Evolutionary conservation across 2,329 filamentous ascomycete genomes (phyloP).

Genomic region (Triangularia setosa): DNA sequence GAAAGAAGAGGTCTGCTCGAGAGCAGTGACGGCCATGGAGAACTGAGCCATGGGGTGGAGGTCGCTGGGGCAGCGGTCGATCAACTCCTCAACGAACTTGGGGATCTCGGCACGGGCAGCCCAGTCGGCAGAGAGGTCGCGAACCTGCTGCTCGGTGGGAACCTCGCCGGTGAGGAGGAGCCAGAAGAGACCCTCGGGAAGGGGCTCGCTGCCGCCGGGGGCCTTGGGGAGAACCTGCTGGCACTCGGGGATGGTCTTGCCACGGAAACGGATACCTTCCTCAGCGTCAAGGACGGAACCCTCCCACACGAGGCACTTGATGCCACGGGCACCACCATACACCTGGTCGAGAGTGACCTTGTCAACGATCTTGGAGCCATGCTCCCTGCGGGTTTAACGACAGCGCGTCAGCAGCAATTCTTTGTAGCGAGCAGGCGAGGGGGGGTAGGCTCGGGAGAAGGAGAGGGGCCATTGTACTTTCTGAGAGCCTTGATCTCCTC

Average conservation of each 20-base stretch:
- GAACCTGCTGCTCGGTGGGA: conserved; percentile 95
- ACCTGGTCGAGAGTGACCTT: conserved; percentile 99
- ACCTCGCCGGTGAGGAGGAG: conserved; percentile 97
- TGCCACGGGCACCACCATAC: conserved; percentile 97
- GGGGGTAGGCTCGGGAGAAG: conserved; percentile 6
- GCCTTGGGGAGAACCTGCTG: conserved; percentile 97
- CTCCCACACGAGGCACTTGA: conserved; percentile 99
- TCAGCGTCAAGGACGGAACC: conserved; percentile 96
- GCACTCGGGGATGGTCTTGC: conserved; percentile 98
- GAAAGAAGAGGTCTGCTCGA: conserved; percentile 97
- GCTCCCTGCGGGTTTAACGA: conserved; percentile 58
- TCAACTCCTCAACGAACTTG: conserved; percentile 98
- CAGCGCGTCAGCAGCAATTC: conserved; percentile 26
- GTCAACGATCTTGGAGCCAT: conserved; percentile 91
- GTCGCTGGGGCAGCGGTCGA: conserved; percentile 98
- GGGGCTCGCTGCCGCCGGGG: conserved; percentile 91
- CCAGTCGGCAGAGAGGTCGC: conserved; percentile 97
- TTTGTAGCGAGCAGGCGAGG: neutral
- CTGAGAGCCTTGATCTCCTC: conserved; percentile 99
- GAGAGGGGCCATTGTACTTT: conserved; percentile 61
- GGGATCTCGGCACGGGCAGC: conserved; percentile 94
- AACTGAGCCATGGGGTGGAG: conserved; percentile 99
- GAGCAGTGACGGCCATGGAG: conserved; percentile 93
- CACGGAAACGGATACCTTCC: conserved; percentile 99
- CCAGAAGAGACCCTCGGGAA: conserved; percentile 99